Evolutionary conservation across 169 alveolate species (phyloP).

Genomic region (Cryptosporidium canis): DNA sequence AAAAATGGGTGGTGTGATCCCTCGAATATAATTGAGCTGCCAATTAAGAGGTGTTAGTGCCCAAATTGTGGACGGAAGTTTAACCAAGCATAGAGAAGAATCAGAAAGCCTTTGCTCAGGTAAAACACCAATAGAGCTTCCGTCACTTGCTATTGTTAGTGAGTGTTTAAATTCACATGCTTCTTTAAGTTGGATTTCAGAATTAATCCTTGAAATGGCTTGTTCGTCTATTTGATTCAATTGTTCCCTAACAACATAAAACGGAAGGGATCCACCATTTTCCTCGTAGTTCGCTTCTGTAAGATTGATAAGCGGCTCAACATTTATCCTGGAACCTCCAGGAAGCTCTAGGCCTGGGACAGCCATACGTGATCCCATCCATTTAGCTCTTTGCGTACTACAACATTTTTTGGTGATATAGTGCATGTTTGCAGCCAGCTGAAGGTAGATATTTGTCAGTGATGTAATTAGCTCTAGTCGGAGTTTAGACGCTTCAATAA

Average conservation of each 20-base stretch:
- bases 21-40: constrained; percentile 63
- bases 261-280: constrained; percentile 67
- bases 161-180: constrained; percentile 20
- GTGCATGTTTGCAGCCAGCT: constrained; percentile 68
- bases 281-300: background rate
- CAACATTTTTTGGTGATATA: constrained; percentile 61
- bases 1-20: constrained; percentile 64
- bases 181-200: constrained; percentile 53
- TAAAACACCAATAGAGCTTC: constrained; percentile 19
- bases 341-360: constrained; percentile 40
- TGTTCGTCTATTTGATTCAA: background rate
- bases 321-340: constrained; percentile 58
- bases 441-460: constrained; percentile 25
- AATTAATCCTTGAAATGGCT: background rate
- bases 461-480: constrained; percentile 24
- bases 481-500: constrained; percentile 32
- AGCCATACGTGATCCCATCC: constrained; percentile 36
- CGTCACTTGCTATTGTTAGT: constrained; percentile 40
- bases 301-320: constrained; percentile 45
- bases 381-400: constrained; percentile 32
- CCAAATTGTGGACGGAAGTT: constrained; percentile 47
- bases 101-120: constrained; percentile 43
- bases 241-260: constrained; percentile 51
- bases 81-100: constrained; percentile 26
- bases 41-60: constrained; percentile 61